phyloP scores from a whole-genome alignment of 148 eudicot genomes.

The Fagopyrum esculentum region DNA sequence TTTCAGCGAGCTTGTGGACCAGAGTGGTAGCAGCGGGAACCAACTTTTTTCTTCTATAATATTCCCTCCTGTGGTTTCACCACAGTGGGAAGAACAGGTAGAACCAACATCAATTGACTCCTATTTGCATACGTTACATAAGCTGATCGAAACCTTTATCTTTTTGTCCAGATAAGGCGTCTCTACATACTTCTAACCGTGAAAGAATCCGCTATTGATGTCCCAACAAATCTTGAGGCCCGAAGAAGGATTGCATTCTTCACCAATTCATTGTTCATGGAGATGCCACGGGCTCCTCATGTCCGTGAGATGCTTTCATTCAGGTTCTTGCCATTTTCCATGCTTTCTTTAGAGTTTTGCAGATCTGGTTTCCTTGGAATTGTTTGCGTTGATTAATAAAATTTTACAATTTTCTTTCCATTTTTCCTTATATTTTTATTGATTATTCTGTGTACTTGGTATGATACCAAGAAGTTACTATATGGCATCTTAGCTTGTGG shows the following conservation, averaged over 20 bases:
- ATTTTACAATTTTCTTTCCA: neutral
- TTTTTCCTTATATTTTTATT: neutral
- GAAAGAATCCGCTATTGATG: slow-evolving; percentile 70
- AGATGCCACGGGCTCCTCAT: slow-evolving; percentile 77
- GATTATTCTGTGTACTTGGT: neutral
- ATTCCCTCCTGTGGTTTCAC: slow-evolving; percentile 69
- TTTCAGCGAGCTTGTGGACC: slow-evolving; percentile 70
- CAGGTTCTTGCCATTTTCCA: slow-evolving; percentile 29
- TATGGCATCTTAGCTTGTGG: neutral
- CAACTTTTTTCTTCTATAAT: slow-evolving; percentile 59
- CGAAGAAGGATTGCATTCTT: slow-evolving; percentile 70
- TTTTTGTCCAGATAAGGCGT: slow-evolving; percentile 48
- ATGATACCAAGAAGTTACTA: neutral
- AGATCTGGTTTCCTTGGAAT: neutral
- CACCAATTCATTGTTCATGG: slow-evolving; percentile 77
- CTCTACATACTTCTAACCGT: slow-evolving; percentile 74
- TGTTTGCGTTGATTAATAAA: neutral
- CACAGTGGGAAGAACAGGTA: slow-evolving; percentile 97
- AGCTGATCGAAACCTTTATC: slow-evolving; percentile 1
- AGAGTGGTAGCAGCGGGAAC: slow-evolving; percentile 65
- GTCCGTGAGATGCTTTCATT: slow-evolving; percentile 77
- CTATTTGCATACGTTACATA: neutral
- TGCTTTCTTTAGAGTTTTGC: neutral
- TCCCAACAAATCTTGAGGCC: slow-evolving; percentile 79
- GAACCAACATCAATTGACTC: neutral